phyloP scores from a whole-genome alignment of 768 basidiomycete genomes.

The Hypholoma sublateritium region DNA sequence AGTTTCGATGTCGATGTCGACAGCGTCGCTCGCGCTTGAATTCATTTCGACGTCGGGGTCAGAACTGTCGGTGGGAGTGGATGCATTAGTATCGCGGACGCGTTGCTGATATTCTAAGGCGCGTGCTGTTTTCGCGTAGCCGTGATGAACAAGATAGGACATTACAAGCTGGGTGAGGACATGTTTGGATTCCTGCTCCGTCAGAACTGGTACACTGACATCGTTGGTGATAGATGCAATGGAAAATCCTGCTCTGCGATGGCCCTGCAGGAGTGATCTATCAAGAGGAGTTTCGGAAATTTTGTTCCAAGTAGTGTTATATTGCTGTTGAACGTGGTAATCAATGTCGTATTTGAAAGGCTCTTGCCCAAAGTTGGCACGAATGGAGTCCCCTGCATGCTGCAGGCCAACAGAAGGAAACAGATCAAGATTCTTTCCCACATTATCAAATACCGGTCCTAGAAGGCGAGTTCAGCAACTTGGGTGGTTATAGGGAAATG shows the following conservation, averaged over 20 bases:
- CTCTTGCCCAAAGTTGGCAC: conserved; percentile 86
- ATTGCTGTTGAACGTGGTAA: conserved; percentile 72
- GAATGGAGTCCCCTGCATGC: conserved; percentile 72
- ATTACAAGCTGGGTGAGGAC: conserved; percentile 74
- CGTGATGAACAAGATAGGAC: conserved; percentile 82
- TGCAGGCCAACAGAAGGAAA: conserved; percentile 91
- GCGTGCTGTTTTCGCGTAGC: conserved; percentile 71
- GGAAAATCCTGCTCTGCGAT: conserved; percentile 20
- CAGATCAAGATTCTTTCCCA: conserved; percentile 63
- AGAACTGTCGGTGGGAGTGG: conserved; percentile 1
- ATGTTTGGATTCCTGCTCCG: conserved; percentile 53
- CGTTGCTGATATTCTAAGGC: conserved; percentile 56
- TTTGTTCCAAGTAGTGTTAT: conserved; percentile 62
- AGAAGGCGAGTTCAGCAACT: background rate
- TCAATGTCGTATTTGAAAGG: conserved; percentile 92
- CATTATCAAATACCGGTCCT: conserved; percentile 73
- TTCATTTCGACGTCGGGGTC: conserved; percentile 52
- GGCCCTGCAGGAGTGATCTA: conserved; percentile 30
- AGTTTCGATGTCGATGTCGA: conserved; percentile 56
- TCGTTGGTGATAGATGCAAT: conserved; percentile 23
- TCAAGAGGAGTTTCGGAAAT: conserved; percentile 61
- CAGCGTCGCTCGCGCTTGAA: conserved; percentile 22
- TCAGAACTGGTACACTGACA: conserved; percentile 24
- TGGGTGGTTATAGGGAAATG: too few species aligned
- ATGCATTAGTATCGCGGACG: conserved; percentile 5